Evolutionary conservation across 495 filamentous ascomycete species (phyloP).

Genomic region (Pyrenula aspistea): DNA sequence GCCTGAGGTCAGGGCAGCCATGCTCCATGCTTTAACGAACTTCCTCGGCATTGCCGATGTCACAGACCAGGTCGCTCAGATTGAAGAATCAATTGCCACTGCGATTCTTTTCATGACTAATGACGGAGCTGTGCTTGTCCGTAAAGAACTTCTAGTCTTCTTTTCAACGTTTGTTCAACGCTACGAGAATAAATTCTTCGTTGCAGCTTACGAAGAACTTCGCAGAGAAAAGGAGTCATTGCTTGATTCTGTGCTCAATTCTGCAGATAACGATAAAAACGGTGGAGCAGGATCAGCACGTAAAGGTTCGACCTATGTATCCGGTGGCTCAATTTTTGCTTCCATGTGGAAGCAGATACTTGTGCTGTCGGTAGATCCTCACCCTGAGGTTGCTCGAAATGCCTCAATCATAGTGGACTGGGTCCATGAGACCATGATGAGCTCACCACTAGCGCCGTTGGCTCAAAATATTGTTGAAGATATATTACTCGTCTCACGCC

Average conservation of each 20-base stretch:
- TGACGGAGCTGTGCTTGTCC: constrained; percentile 85
- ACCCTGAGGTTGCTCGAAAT: constrained; percentile 82
- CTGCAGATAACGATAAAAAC: constrained; percentile 29
- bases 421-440: constrained; percentile 61
- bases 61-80: constrained; percentile 78
- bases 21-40: constrained; percentile 82
- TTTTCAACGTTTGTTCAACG: constrained; percentile 83
- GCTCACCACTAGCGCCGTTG: constrained; percentile 59
- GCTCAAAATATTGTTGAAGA: constrained; percentile 67
- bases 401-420: constrained; percentile 73
- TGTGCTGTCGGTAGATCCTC: constrained; percentile 82
- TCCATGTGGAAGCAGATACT: constrained; percentile 90
- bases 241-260: constrained; percentile 13
- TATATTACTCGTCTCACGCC: constrained; percentile 48
- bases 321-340: constrained; percentile 78
- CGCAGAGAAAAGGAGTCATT: constrained; percentile 68
- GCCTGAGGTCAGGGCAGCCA: constrained; percentile 89
- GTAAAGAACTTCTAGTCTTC: constrained; percentile 86
- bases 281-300: constrained; percentile 12
- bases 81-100: constrained; percentile 80
- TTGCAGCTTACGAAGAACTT: constrained; percentile 85
- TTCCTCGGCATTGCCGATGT: constrained; percentile 91
- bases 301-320: constrained; percentile 17
- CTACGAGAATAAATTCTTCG: constrained; percentile 85
- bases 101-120: constrained; percentile 75